phyloP scores from a whole-genome alignment of 2,329 filamentous ascomycete genomes.

The Elsinoe necatrix region DNA sequence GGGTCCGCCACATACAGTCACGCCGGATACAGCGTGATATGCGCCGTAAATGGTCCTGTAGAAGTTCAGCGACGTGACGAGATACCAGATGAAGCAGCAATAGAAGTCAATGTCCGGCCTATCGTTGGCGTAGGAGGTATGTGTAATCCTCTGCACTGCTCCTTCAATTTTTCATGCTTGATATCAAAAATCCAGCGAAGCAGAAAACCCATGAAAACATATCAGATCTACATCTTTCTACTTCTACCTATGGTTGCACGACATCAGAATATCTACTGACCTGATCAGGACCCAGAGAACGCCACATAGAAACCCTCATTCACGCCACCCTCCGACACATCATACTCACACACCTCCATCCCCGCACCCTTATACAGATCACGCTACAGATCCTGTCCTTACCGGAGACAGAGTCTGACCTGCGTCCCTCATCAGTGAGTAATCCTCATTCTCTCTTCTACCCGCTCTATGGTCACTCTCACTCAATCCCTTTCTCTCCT shows the following conservation, averaged over 20 bases:
- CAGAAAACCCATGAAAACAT: too few relatives aligned
- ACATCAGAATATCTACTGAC: neutral
- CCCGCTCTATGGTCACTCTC: neutral
- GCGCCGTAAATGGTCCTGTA: slow-evolving; percentile 84
- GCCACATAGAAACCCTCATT: slow-evolving; percentile 72
- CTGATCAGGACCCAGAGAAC: slow-evolving; percentile 38
- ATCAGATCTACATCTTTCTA: too few relatives aligned
- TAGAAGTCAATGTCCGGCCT: slow-evolving; percentile 86
- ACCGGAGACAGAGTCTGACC: slow-evolving; percentile 56
- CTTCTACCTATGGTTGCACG: too few relatives aligned
- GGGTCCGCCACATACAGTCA: slow-evolving; percentile 71
- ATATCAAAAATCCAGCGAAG: neutral
- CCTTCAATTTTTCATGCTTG: neutral
- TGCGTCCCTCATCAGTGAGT: slow-evolving; percentile 53
- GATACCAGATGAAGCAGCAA: slow-evolving; percentile 77
- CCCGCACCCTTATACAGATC: slow-evolving; percentile 68
- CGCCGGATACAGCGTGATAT: slow-evolving; percentile 70
- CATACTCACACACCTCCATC: slow-evolving; percentile 66
- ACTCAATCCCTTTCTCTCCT: neutral
- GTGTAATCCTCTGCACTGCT: slow-evolving; percentile 20
- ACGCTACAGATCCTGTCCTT: slow-evolving; percentile 66
- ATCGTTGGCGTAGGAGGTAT: slow-evolving; percentile 73
- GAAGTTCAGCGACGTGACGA: slow-evolving; percentile 85
- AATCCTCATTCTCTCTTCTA: slow-evolving; percentile 13
- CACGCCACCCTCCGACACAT: slow-evolving; percentile 65